A percentile compares a stretch with the other conserved stretches of the same genome.
These are phyloP conservation scores for Coemansia sp. DNA, from an alignment of 192 early-diverging fungal species.

Conservation along the genomic window DNA sequence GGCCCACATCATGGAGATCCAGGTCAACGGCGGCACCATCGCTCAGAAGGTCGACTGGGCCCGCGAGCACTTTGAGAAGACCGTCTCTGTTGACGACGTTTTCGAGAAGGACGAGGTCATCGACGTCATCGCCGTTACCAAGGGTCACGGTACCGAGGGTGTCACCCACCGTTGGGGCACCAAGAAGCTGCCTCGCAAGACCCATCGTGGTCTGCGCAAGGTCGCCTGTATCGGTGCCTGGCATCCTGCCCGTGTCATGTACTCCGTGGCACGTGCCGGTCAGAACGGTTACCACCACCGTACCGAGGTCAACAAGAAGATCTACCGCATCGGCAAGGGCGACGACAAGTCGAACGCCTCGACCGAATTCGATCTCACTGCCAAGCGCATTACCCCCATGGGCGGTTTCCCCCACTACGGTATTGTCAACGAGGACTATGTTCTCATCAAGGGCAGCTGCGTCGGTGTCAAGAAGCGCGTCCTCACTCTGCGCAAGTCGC, in stretches of 20 bases:
- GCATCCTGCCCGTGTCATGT: constrained; percentile 97
- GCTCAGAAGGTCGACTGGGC: constrained; percentile 98
- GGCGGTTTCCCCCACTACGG: constrained; percentile 99
- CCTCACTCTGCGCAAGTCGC: constrained; percentile 97
- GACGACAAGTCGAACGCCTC: constrained; percentile 78
- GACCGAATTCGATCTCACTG: constrained; percentile 96
- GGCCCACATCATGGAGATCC: constrained; percentile 99
- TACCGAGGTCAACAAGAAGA: constrained; percentile 99
- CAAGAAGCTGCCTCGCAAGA: constrained; percentile 99
- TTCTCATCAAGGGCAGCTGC: constrained; percentile 98
- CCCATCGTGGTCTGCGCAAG: constrained; percentile 99
- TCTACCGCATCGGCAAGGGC: constrained; percentile 96
- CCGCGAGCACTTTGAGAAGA: constrained; percentile 97
- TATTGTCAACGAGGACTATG: constrained; percentile 95
- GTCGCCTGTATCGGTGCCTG: constrained; percentile 99
- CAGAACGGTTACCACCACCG: constrained; percentile 99
- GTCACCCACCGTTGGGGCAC: constrained; percentile 99
- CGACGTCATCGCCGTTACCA: constrained; percentile 97
- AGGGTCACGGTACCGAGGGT: constrained; percentile 99
- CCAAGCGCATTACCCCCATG: constrained; percentile 95
- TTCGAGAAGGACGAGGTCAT: constrained; percentile 99
- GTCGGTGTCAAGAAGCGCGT: constrained; percentile 97
- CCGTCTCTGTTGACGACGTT: constrained; percentile 80
- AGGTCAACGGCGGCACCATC: constrained; percentile 97
- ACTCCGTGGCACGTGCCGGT: constrained; percentile 99